Base-by-base conservation (phyloP, 768 basidiomycete species). In the Naganishia kalamii region DNA sequence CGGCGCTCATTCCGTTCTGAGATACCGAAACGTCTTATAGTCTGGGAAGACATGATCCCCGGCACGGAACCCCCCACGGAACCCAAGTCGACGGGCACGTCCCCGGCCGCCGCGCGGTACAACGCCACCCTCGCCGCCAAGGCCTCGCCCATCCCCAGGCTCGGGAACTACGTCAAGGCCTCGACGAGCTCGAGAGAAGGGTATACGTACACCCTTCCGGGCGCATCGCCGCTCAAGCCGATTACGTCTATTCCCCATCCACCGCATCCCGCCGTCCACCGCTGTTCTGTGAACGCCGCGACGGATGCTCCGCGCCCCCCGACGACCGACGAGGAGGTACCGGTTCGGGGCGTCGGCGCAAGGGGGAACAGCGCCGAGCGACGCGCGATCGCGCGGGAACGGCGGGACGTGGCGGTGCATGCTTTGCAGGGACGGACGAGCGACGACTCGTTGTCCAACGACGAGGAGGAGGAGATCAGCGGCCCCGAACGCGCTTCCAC, bases 221-320 rank as follows among this genome's bases (percentile, higher is more conserved):
- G 21, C 1, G 2, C 11, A 23, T 37, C 37, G 6, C 37, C 25
- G 21, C 12, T 57, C 21, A 13, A n/a, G 40, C 54, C 54, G 11
- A 57, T 57, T 15, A 57, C 35, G n/a, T 40, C 6, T 37, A 57
- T 57, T 19, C 54, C 51, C 17, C 54, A 57, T 41, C 54, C 54
- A 15, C 19, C 37, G 12, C 54, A 57, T 40, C 54, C 54, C 10
- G 37, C 40, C 54, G 54, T 57, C 37, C 40, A 35, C 8, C n/a
- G 40, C 35, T 49, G 27, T 29, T 49, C 54, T 6, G 33, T 40
- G 17, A 37, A 37, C 4, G 54, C 23, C 37, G n/a, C n/a, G 35
- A 57, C 21, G 23, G 30, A 40, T 7, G 13, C 21, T 19, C 37
- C 33, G 54, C 12, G 15, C 15, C 54, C 19, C 27, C 23, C 35